These are phyloP conservation scores for Fragaria nilgerrensis DNA, from an alignment of 306 rosid species.

Conservation along the genomic window DNA sequence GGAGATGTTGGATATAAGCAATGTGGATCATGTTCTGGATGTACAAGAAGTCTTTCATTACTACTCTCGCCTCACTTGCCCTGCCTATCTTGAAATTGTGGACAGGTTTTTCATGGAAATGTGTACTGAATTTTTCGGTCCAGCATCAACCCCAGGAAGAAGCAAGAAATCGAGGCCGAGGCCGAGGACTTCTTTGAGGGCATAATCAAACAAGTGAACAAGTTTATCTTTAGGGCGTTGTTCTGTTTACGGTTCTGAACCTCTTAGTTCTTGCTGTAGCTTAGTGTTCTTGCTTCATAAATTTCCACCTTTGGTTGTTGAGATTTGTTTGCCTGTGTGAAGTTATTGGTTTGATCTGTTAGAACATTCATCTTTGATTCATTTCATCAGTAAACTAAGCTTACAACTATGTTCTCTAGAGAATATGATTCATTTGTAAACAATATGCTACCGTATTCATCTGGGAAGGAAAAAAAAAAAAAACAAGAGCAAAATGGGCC, in stretches of 20 bases:
- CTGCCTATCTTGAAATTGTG: conserved; percentile 77
- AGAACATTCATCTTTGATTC: neutral
- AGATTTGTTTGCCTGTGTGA: neutral
- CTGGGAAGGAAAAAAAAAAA: too few species aligned
- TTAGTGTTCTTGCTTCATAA: conserved; percentile 1
- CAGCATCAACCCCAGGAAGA: conserved; percentile 30
- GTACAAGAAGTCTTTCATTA: conserved; percentile 87
- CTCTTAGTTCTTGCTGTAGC: neutral
- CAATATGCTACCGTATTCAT: neutral
- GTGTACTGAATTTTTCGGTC: conserved; percentile 53
- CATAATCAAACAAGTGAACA: neutral
- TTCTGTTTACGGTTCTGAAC: neutral
- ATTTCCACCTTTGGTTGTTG: neutral
- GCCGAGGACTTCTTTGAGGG: conserved; percentile 32
- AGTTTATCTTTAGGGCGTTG: neutral
- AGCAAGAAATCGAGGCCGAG: conserved; percentile 37
- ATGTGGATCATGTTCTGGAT: conserved; percentile 75
- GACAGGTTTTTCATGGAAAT: conserved; percentile 78
- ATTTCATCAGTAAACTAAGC: neutral
- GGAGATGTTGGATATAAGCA: conserved; percentile 66
- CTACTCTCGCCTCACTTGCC: conserved; percentile 77
- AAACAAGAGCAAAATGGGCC: too few species aligned
- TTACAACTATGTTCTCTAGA: neutral
- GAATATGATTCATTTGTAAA: neutral
- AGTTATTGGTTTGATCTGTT: neutral